These are phyloP conservation scores for Termitomyces eurrhizus DNA, from an alignment of 768 basidiomycete genomes.

Conservation along the genomic window DNA sequence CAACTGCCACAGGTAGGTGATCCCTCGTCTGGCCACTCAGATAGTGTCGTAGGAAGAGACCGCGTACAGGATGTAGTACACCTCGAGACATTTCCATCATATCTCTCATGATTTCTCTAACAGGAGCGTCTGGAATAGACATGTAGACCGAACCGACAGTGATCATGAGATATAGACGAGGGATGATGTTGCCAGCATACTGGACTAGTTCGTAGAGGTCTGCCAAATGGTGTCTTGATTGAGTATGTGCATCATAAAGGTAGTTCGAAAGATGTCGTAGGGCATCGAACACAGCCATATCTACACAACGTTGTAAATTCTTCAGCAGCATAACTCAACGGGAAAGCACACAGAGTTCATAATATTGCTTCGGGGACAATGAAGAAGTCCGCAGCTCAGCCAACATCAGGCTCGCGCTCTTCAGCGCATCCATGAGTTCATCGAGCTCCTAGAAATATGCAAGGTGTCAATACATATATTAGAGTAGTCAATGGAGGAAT, in stretches of 20 bases:
- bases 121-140: constrained; percentile 94
- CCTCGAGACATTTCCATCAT: constrained; percentile 99
- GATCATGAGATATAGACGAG: constrained; percentile 96
- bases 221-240: constrained; percentile 90
- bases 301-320: constrained; percentile 34
- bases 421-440: constrained; percentile 98
- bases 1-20: constrained; percentile 85
- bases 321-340: background rate
- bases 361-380: constrained; percentile 95
- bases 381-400: constrained; percentile 93
- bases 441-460: constrained; percentile 68
- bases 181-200: constrained; percentile 96
- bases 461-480: constrained; percentile 1
- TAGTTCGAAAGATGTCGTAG: constrained; percentile 94
- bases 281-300: constrained; percentile 99
- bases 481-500: background rate
- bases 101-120: constrained; percentile 99
- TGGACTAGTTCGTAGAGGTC: constrained; percentile 99
- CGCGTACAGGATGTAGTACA: constrained; percentile 94
- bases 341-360: constrained; percentile 80
- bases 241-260: constrained; percentile 92
- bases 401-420: constrained; percentile 96
- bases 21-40: constrained; percentile 96
- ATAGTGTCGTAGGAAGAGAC: constrained; percentile 94
- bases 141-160: constrained; percentile 99